These are phyloP conservation scores for Wickerhamiella galacta DNA, from an alignment of 805 yeast genomes.

Conservation along the genomic window DNA sequence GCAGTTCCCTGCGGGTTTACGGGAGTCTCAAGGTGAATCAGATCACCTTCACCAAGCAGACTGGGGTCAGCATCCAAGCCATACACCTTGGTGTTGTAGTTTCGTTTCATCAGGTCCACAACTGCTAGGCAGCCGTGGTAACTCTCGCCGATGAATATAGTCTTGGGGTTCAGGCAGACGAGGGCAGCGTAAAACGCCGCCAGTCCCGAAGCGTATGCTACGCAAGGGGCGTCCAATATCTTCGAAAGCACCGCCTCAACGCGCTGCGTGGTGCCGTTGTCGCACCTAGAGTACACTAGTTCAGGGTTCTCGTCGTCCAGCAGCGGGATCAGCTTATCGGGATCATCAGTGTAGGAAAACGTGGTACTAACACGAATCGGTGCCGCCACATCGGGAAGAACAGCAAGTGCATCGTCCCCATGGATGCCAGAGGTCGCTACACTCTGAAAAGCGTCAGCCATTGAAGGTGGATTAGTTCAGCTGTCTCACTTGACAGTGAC, in stretches of 20 bases:
- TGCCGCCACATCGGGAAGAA: conserved; percentile 31
- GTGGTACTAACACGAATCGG: conserved; percentile 78
- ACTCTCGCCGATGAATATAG: conserved; percentile 57
- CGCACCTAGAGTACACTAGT: conserved; percentile 43
- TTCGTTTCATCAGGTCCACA: conserved; percentile 42
- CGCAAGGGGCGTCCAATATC: conserved; percentile 46
- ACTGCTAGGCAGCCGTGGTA: conserved; percentile 77
- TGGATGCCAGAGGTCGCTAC: conserved; percentile 31
- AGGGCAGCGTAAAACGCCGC: conserved; percentile 67
- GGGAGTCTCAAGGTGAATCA: conserved; percentile 57
- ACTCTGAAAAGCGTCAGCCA: no score
- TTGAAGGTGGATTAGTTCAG: no score
- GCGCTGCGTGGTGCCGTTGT: conserved; percentile 56
- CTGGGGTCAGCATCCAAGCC: conserved; percentile 22
- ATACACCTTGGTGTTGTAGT: conserved; percentile 28
- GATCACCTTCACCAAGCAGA: conserved; percentile 46
- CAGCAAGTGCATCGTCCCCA: conserved; percentile 40
- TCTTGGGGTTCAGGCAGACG: conserved; percentile 54
- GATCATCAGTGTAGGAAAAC: conserved; percentile 46
- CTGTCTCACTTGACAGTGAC: no score
- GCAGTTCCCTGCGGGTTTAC: conserved; percentile 68
- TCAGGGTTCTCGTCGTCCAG: conserved; percentile 14
- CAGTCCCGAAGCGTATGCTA: conserved; percentile 62
- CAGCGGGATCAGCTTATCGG: conserved; percentile 33
- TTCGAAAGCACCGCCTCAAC: conserved; percentile 48